phyloP scores from a whole-genome alignment of 2,329 filamentous ascomycete species.

The Aspergillus fijiensis region DNA sequence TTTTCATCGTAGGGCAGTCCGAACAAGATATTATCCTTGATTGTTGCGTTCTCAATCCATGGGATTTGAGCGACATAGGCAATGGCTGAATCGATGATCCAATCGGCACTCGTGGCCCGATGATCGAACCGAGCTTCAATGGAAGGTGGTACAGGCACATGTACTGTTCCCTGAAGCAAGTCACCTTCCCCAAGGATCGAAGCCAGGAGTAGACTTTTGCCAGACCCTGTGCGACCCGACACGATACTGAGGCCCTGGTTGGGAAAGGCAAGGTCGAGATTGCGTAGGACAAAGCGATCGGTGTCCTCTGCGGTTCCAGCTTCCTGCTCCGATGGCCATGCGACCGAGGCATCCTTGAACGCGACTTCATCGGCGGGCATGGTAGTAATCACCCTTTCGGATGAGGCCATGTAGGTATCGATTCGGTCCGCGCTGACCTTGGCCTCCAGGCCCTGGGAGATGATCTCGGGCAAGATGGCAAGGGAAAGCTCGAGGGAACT shows the following conservation, averaged over 20 bases:
- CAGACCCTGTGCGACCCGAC: conserved; percentile 72
- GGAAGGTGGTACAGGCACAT: conserved; percentile 60
- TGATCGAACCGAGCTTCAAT: conserved; percentile 41
- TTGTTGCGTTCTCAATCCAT: conserved; percentile 78
- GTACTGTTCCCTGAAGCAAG: conserved; percentile 61
- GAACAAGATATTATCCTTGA: conserved; percentile 74
- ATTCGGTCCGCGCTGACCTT: conserved; percentile 72
- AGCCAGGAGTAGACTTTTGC: conserved; percentile 72
- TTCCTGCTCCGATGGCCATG: conserved; percentile 66
- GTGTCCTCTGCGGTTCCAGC: conserved; percentile 47
- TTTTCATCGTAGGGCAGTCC: conserved; percentile 65
- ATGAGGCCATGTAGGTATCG: conserved; percentile 68
- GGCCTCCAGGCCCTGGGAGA: conserved; percentile 68
- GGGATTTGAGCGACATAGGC: conserved; percentile 75
- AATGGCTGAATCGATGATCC: conserved; percentile 67
- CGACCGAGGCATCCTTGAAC: conserved; percentile 66
- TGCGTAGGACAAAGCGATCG: conserved; percentile 59
- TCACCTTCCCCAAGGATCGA: conserved; percentile 74
- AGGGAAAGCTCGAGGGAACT: conserved; percentile 69
- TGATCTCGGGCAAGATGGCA: conserved; percentile 69
- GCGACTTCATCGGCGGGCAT: conserved; percentile 58
- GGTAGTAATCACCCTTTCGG: conserved; percentile 57
- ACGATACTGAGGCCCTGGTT: conserved; percentile 68
- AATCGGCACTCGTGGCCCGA: conserved; percentile 54
- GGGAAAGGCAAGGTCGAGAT: conserved; percentile 66